These are phyloP conservation scores for Trichaptum fuscoviolaceum DNA, from an alignment of 768 basidiomycete genomes.

Conservation along the genomic window DNA sequence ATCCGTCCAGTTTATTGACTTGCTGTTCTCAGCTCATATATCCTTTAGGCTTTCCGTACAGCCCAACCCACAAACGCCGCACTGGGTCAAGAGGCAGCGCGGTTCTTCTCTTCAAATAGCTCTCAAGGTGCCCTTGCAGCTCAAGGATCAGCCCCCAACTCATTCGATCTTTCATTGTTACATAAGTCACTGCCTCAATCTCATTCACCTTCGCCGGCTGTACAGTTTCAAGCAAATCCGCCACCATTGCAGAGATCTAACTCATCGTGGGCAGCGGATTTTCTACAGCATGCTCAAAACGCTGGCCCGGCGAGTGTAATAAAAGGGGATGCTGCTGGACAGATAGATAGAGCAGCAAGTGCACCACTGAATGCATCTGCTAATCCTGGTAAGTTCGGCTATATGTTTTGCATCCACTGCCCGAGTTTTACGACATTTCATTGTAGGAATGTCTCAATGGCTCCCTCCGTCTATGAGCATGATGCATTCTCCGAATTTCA, in stretches of 20 bases:
- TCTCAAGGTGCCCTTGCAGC: conserved; percentile 24
- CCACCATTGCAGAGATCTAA: conserved; percentile 20
- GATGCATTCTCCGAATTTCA: not conserved
- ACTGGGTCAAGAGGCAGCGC: conserved; percentile 60
- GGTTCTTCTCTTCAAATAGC: conserved; percentile 49
- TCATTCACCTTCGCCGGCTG: conserved; percentile 16
- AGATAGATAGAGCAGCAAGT: not conserved
- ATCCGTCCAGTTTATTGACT: not conserved
- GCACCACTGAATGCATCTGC: not conserved
- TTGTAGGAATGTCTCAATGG: not conserved
- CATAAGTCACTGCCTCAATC: conserved; percentile 36
- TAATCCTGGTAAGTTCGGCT: not conserved
- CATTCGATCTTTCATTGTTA: conserved; percentile 60
- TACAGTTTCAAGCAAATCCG: conserved; percentile 17
- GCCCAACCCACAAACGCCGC: conserved; percentile 35
- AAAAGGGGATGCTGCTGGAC: not conserved
- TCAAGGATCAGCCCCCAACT: conserved; percentile 30
- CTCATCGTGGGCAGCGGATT: conserved; percentile 62
- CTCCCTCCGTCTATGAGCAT: not conserved
- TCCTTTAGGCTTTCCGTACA: conserved; percentile 53
- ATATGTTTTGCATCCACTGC: not conserved
- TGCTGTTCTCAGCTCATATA: conserved; percentile 4
- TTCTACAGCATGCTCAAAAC: conserved; percentile 31
- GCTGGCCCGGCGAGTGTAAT: not conserved
- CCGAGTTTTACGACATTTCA: not conserved